Base-by-base conservation (phyloP, 23 red algal genomes). In the Chondrus crispus region DNA sequence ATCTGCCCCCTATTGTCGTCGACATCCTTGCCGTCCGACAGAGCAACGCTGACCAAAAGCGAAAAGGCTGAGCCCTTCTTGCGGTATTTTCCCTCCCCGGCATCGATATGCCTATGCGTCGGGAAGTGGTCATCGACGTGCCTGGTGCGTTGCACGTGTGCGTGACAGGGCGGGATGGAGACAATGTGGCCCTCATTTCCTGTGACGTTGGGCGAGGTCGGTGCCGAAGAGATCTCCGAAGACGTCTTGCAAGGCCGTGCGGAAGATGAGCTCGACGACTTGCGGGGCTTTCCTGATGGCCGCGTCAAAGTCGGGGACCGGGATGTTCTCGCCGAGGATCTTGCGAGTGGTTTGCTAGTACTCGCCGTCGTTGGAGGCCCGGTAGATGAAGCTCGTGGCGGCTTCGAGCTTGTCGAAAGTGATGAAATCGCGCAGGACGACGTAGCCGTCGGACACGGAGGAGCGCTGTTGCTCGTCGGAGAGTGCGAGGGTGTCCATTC, bases 1-100 rank as follows among this genome's bases (percentile, higher is more conserved):
- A 89, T 49, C 53, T 89, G 85, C 12, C 85, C 85, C 20, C 85
- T 60, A 5, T 89, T 89, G 26, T 89, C 68, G 30, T 89, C 85
- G 22, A 89, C 49, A 3, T 77, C 24, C 36, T 75, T 60, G 16
- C 69, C 85, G 11, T 76, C 47, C 2, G 60, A 72, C n/a, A 89
- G 46, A 32, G 69, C 68, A 20, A 89, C 85, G 22, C 66, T 49
- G 1, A 89, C n/a, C 13, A 89, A 46, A 6, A 62, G 46, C 19
- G 36, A 39, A 55, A 75, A 75, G 26, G 36, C 49, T 8, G 66
- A 38, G 4, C 85, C 85, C 4, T 29, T 66, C 19, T 76, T 68
- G 0, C 28, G 46, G 29, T 64, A 62, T 26, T 75, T 50, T 3
- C 66, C 85, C 4, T 51, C 46, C 26, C 60, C 8, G 69, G 50